These are phyloP conservation scores for Pichia sp. DNA, from an alignment of 1,139 yeast genomes.

Conservation along the genomic window DNA sequence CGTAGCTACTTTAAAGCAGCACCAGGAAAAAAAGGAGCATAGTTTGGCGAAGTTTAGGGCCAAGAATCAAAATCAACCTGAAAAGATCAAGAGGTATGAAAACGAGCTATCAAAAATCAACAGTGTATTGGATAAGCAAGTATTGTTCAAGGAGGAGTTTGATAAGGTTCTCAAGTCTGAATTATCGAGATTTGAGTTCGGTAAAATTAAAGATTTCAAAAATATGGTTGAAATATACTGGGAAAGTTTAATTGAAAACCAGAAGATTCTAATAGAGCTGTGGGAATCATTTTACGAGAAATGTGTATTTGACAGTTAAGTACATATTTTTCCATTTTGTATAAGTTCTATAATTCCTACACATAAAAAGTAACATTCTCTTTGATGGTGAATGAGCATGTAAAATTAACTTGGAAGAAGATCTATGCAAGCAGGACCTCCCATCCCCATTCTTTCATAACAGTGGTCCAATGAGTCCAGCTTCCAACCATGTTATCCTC, in stretches of 20 bases:
- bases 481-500: slow-evolving; percentile 41
- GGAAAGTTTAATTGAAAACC: slow-evolving; percentile 88
- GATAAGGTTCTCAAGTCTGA: slow-evolving; percentile 61
- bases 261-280: slow-evolving; percentile 88
- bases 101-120: slow-evolving; percentile 54
- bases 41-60: slow-evolving; percentile 34
- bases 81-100: slow-evolving; percentile 49
- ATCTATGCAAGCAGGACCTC: slow-evolving; percentile 48
- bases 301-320: slow-evolving; percentile 29
- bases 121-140: slow-evolving; percentile 43
- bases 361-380: neutral
- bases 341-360: neutral
- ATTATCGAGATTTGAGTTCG: slow-evolving; percentile 64
- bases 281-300: slow-evolving; percentile 85
- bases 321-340: neutral
- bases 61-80: slow-evolving; percentile 31
- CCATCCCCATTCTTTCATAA: slow-evolving; percentile 76
- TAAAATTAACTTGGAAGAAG: neutral
- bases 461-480: slow-evolving; percentile 62
- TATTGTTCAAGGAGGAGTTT: slow-evolving; percentile 26
- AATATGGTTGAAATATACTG: slow-evolving; percentile 85
- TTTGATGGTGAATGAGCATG: neutral
- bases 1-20: slow-evolving; percentile 45
- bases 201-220: slow-evolving; percentile 79
- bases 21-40: slow-evolving; percentile 44